Evolutionary conservation across 495 filamentous ascomycete species (phyloP).

Genomic region (Hypoxylon fuscum): DNA sequence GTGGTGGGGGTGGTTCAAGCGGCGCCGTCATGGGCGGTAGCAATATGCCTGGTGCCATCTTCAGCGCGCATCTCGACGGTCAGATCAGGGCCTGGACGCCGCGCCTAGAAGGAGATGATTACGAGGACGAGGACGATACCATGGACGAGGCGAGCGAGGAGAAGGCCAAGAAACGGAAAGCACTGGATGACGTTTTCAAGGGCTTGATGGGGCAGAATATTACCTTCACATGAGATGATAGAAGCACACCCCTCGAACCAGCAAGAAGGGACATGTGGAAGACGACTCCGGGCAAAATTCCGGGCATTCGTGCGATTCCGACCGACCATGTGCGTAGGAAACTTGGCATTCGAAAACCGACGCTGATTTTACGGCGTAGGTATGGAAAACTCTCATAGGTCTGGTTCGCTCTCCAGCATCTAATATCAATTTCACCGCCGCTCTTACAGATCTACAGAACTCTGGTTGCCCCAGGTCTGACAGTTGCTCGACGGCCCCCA

Average conservation of each 20-base stretch:
- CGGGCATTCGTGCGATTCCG: too few relatives aligned
- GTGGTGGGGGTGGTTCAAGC: constrained; percentile 51
- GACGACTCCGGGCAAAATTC: too few relatives aligned
- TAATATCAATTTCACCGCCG: constrained; percentile 23
- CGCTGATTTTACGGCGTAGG: too few relatives aligned
- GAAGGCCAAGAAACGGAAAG: constrained; percentile 64
- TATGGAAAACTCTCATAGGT: too few relatives aligned
- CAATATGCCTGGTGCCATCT: constrained; percentile 60
- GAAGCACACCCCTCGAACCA: neutral
- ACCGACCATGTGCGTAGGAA: too few relatives aligned
- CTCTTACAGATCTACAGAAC: constrained; percentile 27
- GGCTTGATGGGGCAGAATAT: constrained; percentile 63
- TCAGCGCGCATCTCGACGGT: constrained; percentile 67
- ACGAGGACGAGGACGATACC: constrained; percentile 52
- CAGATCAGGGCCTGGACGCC: constrained; percentile 68
- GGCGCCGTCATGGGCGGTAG: constrained; percentile 55
- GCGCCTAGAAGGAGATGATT: constrained; percentile 56
- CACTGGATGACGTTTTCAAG: constrained; percentile 66
- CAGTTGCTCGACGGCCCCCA: neutral
- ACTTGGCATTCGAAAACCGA: too few relatives aligned
- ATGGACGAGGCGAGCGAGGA: constrained; percentile 43
- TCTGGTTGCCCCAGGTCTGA: neutral
- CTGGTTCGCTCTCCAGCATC: neutral
- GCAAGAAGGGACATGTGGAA: too few relatives aligned
- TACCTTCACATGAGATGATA: constrained; percentile 52